Percentiles rank a stretch among this genome's conserved stretches.
Conservation (phyloP, 371 early-diverging fungal species). For the Rhizopus delemar region DNA sequence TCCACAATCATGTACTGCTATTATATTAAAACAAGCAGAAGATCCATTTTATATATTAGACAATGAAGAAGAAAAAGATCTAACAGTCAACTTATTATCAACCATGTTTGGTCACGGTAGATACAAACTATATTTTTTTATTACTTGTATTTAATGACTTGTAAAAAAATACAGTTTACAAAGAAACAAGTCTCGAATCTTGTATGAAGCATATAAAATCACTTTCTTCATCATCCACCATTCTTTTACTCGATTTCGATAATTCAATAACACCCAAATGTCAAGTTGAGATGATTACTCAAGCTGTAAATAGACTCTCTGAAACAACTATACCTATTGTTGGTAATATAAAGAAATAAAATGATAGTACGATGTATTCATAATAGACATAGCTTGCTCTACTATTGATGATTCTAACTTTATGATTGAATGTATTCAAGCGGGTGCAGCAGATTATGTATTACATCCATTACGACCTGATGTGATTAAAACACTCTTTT, state of each 20-base stretch:
- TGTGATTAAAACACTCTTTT: constrained; percentile 54
- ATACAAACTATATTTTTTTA: constrained; percentile 6
- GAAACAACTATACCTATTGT: constrained; percentile 22
- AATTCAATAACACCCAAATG: constrained; percentile 3
- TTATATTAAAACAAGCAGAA: constrained; percentile 20
- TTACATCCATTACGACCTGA: constrained; percentile 50
- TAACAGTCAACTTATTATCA: constrained; percentile 12
- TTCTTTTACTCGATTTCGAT: constrained; percentile 31
- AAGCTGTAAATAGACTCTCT: constrained; percentile 17
- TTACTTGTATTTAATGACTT: constrained; percentile 5
- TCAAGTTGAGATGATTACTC: constrained; percentile 18
- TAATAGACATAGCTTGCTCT: constrained; percentile 23
- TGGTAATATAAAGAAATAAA: constrained; percentile 16
- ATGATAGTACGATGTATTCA: neutral
- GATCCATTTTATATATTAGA: constrained; percentile 18
- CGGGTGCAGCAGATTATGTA: constrained; percentile 54
- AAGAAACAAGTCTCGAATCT: constrained; percentile 20
- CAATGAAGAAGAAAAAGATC: constrained; percentile 15
- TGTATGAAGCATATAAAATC: constrained; percentile 23
- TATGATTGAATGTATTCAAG: constrained; percentile 48
- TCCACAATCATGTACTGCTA: constrained; percentile 24
- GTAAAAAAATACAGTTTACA: constrained; percentile 14
- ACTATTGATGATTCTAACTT: constrained; percentile 32
- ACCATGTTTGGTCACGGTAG: constrained; percentile 25
- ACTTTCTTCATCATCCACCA: constrained; percentile 25